Evolutionary conservation across 2,329 filamentous ascomycete genomes (phyloP).

Genomic region (Byssoonygena ceratinophila): DNA sequence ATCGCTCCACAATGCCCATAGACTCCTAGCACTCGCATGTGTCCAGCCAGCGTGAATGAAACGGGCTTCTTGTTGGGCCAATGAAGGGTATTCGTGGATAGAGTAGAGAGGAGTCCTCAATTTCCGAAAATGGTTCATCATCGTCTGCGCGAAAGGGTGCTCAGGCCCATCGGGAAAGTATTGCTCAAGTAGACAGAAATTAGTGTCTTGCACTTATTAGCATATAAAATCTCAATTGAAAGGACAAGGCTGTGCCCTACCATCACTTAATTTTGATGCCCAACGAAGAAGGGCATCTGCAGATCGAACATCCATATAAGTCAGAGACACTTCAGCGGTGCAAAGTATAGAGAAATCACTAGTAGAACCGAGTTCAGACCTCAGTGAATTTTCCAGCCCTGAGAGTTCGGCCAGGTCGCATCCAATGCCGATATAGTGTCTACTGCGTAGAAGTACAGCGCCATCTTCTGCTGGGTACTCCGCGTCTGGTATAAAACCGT

Average conservation of each 20-base stretch:
- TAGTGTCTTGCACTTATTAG: constrained; percentile 40
- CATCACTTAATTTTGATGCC: constrained; percentile 59
- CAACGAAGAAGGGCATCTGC: constrained; percentile 67
- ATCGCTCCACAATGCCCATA: constrained; percentile 77
- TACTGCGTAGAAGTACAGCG: constrained; percentile 50
- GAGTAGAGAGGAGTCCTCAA: constrained; percentile 68
- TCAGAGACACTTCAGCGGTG: constrained; percentile 80
- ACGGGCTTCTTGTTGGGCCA: constrained; percentile 55
- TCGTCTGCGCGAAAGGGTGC: constrained; percentile 77
- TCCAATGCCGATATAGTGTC: constrained; percentile 65
- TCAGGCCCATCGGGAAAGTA: constrained; percentile 64
- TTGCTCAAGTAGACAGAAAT: constrained; percentile 81
- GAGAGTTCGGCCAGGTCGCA: constrained; percentile 65
- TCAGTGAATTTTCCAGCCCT: constrained; percentile 50
- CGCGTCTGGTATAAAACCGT: constrained; percentile 41
- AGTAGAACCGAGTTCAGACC: constrained; percentile 45
- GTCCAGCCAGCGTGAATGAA: constrained; percentile 62
- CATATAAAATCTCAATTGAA: neutral
- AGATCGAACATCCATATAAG: constrained; percentile 68
- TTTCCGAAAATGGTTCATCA: constrained; percentile 75
- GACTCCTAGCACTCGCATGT: constrained; percentile 50
- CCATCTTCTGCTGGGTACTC: constrained; percentile 24
- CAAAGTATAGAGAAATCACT: constrained; percentile 58
- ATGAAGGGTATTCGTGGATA: constrained; percentile 57
- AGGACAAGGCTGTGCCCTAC: constrained; percentile 39